A percentile compares a stretch with the other conserved stretches of the same genome.
Evolutionary conservation across 2,329 filamentous ascomycete genomes (phyloP).

Genomic region (Colletotrichum musicola): DNA sequence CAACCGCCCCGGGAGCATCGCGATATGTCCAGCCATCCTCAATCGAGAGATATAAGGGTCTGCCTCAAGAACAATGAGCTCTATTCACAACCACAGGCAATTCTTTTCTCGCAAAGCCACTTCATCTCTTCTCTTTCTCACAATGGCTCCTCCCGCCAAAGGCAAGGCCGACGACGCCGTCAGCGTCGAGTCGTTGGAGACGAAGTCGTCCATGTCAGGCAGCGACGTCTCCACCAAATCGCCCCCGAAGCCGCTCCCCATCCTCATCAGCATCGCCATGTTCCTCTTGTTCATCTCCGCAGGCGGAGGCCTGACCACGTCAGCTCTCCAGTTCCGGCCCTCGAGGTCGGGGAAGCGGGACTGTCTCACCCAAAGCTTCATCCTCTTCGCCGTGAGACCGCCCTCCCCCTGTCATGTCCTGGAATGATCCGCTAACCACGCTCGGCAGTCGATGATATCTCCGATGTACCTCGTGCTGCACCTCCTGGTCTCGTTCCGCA

Average conservation of each 20-base stretch:
- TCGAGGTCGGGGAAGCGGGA: slow-evolving; percentile 29
- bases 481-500: slow-evolving; percentile 44
- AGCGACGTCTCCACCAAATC: slow-evolving; percentile 37
- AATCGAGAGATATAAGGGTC: slow-evolving; percentile 24
- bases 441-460: slow-evolving; percentile 45
- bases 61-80: not conserved
- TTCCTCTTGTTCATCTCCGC: slow-evolving; percentile 36
- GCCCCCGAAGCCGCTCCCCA: slow-evolving; percentile 35
- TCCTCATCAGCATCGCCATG: slow-evolving; percentile 30
- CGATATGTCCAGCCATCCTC: slow-evolving; percentile 21
- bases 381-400: slow-evolving; percentile 37
- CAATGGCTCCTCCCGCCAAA: slow-evolving; percentile 33
- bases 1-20: slow-evolving; percentile 16
- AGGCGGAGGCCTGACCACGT: slow-evolving; percentile 34
- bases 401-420: no score
- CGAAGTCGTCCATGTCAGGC: slow-evolving; percentile 39
- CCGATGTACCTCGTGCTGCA: slow-evolving; percentile 49
- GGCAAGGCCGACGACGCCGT: slow-evolving; percentile 34
- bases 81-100: not conserved
- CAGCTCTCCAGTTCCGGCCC: slow-evolving; percentile 37
- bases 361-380: slow-evolving; percentile 40
- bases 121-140: not conserved
- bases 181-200: slow-evolving; percentile 39
- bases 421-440: slow-evolving; percentile 6
- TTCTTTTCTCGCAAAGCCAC: no score